Evolutionary conservation across 345 rosid species (phyloP).

Genomic region (Lepidium aucheri): DNA sequence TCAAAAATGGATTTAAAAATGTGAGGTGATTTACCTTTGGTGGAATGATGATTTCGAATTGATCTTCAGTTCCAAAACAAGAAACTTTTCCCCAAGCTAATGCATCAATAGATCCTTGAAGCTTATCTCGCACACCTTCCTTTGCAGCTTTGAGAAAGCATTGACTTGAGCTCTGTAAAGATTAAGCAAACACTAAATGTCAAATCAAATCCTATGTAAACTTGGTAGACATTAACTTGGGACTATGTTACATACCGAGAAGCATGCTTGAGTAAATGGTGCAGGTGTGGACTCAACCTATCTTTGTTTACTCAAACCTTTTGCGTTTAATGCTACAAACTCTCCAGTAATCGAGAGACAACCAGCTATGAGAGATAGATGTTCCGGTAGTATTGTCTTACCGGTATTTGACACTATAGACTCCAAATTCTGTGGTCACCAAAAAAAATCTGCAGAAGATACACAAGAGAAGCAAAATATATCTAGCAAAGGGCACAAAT

Average conservation of each 20-base stretch:
- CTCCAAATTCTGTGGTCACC: slow-evolving; percentile 49
- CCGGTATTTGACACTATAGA: slow-evolving; percentile 76
- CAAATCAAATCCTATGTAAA: background rate
- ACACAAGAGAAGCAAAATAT: background rate
- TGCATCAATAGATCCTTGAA: slow-evolving; percentile 75
- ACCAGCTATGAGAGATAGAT: slow-evolving; percentile 59
- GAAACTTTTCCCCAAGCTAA: slow-evolving; percentile 87
- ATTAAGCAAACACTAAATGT: background rate
- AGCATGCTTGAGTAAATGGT: slow-evolving; percentile 87
- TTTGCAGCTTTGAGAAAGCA: slow-evolving; percentile 83
- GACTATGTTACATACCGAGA: slow-evolving; percentile 53
- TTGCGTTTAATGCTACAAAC: slow-evolving; percentile 71
- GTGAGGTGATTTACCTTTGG: slow-evolving; percentile 39
- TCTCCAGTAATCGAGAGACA: slow-evolving; percentile 75
- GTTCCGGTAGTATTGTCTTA: slow-evolving; percentile 59
- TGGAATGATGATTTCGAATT: slow-evolving; percentile 60
- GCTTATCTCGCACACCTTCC: slow-evolving; percentile 51
- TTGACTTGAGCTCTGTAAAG: slow-evolving; percentile 68
- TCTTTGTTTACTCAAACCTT: slow-evolving; percentile 63
- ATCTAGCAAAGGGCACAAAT: background rate
- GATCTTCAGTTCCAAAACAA: slow-evolving; percentile 60
- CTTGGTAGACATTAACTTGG: background rate
- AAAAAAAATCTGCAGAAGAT: slow-evolving; percentile 3
- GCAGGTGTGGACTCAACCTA: slow-evolving; percentile 50
- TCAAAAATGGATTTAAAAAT: slow-evolving; percentile 4